Evolutionary conservation across 495 filamentous ascomycete genomes (phyloP).

Genomic region (Penicillium malachiteum): DNA sequence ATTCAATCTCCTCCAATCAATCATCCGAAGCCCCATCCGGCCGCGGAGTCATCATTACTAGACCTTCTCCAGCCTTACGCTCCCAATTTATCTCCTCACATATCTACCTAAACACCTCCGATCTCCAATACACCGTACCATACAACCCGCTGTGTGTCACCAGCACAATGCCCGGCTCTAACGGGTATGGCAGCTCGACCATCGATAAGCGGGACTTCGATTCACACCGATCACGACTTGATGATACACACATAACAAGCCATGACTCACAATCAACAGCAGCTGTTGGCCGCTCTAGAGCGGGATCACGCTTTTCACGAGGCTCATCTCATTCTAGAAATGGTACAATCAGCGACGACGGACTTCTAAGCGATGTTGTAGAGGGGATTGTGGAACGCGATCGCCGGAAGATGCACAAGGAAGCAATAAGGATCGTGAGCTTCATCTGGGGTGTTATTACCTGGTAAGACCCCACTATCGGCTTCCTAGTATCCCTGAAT

Average conservation of each 20-base stretch:
- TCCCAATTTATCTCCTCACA: not conserved
- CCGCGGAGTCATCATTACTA: not conserved
- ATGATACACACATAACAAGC: conserved; percentile 31
- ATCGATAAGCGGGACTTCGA: conserved; percentile 65
- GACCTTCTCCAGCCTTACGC: not conserved
- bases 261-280: conserved; percentile 13
- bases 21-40: conserved; percentile 5
- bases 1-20: conserved; percentile 10
- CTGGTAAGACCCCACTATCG: conserved; percentile 40
- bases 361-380: conserved; percentile 60
- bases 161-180: conserved; percentile 30
- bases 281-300: conserved; percentile 11
- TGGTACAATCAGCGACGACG: conserved; percentile 43
- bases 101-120: not conserved
- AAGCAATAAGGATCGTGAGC: conserved; percentile 52
- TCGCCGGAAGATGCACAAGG: conserved; percentile 49
- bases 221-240: conserved; percentile 45
- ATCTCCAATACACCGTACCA: not conserved
- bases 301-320: conserved; percentile 23
- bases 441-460: conserved; percentile 62
- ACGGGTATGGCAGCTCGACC: conserved; percentile 18
- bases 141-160: too few relatives aligned
- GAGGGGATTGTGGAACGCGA: conserved; percentile 61
- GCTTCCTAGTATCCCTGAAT: not conserved
- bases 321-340: conserved; percentile 10